Conservation (phyloP, 176 grass and related monocot species). For the Neostapfia colusana region DNA sequence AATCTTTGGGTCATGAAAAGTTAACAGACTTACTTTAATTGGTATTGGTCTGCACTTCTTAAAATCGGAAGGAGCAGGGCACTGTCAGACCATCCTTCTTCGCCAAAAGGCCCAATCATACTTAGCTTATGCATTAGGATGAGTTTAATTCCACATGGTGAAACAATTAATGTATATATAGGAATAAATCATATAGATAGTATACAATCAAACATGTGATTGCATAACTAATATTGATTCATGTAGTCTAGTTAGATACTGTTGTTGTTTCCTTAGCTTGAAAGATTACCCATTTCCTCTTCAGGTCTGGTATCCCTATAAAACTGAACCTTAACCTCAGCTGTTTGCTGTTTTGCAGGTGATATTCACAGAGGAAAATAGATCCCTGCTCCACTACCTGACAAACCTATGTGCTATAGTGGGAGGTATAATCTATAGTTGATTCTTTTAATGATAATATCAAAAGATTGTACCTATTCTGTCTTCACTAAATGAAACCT, state of each 20-base stretch:
- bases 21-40: neutral
- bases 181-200: neutral
- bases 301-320: neutral
- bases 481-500: neutral
- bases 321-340: constrained; percentile 14
- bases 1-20: neutral
- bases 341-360: constrained; percentile 55
- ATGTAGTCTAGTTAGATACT: neutral
- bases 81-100: neutral
- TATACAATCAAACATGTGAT: neutral
- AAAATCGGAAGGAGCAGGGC: neutral
- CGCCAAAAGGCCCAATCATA: neutral
- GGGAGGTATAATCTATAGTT: constrained; percentile 60
- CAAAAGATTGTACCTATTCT: constrained; percentile 5
- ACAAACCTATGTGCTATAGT: constrained; percentile 93
- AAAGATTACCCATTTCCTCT: constrained; percentile 18
- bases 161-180: neutral
- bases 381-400: constrained; percentile 78
- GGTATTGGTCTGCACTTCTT: neutral
- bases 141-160: neutral
- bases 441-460: neutral
- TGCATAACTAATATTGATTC: neutral
- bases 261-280: neutral
- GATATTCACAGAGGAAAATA: constrained; percentile 86
- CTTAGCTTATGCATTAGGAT: neutral